Base-by-base conservation (phyloP, 73 alveolate genomes). In the Stentor roeselii region DNA sequence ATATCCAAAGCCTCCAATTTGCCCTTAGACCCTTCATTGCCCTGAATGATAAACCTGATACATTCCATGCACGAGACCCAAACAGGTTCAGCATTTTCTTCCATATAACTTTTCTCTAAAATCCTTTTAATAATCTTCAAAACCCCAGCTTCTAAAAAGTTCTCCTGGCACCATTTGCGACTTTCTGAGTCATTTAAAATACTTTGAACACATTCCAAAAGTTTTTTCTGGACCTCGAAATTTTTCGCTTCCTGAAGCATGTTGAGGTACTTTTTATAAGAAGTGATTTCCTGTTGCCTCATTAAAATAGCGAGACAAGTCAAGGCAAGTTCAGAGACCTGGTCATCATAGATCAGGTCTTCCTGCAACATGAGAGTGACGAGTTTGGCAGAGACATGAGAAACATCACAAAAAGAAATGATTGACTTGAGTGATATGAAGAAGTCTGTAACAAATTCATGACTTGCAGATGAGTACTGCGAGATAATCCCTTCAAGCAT, bases 311-410 rank as follows among this genome's bases (percentile, higher is more conserved):
- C 21, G 21, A 67, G 27, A 2, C 80, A 67, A 21, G 80, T 21
- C 11, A 67, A 32, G 2, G 27, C n/a, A 21, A 30, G 34, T 21
- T 67, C 80, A n/a, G 37, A 32, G 0, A 32, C 34, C 15, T 34
- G 21, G 21, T 21, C 42, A 2, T 67, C 37, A 67, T 21, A 21
- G 21, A 67, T 21, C 11, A 67, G 41, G 11, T 34, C 34, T 2
- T 67, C 80, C 34, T 67, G 80, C 11, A 67, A 32, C 80, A 67
- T 67, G 15, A 67, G 34, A 67, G n/a, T 21, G 34, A 67, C 41
- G n/a, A 67, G 37, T 1, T 2, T 67, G 37, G 21, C 80, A 27
- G 80, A 21, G 80, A 21, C 37, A 27, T 21, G 50, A 2, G 21
- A 30, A 21, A 21, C 34, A 67, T 67, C 80, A 21, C 34, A 32